Evolutionary conservation across 495 filamentous ascomycete species (phyloP), one percentile per base, ranked within the genome.

Genomic region (Talaromyces adpressus): DNA sequence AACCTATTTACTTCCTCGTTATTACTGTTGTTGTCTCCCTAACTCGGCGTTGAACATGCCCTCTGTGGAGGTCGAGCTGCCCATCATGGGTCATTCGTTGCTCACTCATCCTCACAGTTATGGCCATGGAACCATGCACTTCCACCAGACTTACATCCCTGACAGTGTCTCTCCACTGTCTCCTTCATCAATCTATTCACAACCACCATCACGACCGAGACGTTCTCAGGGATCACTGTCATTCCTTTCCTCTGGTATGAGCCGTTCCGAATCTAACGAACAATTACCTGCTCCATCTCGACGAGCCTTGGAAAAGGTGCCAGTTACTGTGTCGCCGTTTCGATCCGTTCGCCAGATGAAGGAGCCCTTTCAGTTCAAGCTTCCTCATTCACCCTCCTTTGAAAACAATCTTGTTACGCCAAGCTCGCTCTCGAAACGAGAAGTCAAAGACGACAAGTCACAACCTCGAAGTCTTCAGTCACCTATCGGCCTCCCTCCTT

Each of bases 341-440:
- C 77, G 77, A 22, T 80, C 78, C 1, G 78, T 81, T n/a, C 70
- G 75, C 16, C 74, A 68, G 61, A 81, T 81, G 77, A 79, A 79
- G 58, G 72, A 79, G 58, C 77, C 77, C 7, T 78, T 81, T 54
- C 76, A 75, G 53, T 63, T 80, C 16, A 73, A 73, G 63, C 68
- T 81, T 16, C 76, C 76, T 8, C 63, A 65, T 3, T 79, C 76
- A 6, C 76, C 77, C 3, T 65, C 64, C 2, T 62, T 65, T 45
- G 64, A 65, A 41, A 34, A 39, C 27, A 47, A 36, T 57, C 60
- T 29, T 18, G 20, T 18, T 9, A 30, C 23, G n/a, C 39, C 41
- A 18, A 51, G 27, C 8, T 14, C 60, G 22, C 16, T 62, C n/a
- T 34, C 60, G 6, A 62, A 32, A 16, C 39, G 60, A 62, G 60